Conservation (phyloP, 768 basidiomycete species). For the Hydnum rufescens region DNA sequence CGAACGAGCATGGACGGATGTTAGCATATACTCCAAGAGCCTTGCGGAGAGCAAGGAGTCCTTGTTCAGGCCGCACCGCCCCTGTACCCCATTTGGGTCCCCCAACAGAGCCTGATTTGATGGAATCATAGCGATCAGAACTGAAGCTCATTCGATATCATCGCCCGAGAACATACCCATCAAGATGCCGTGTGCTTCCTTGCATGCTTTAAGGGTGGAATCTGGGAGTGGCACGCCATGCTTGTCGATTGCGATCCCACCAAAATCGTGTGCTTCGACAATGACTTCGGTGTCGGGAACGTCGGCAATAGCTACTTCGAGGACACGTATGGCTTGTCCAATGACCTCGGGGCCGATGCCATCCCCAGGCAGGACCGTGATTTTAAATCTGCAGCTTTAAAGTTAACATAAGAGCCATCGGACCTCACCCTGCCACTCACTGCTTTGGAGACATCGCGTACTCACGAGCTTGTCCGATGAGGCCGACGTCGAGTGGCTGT, state of each 20-base stretch:
- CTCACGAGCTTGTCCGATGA: too few relatives aligned
- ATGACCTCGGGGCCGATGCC: slow-evolving; percentile 95
- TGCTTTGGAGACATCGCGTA: slow-evolving; percentile 12
- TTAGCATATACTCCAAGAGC: slow-evolving; percentile 91
- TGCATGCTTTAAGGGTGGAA: slow-evolving; percentile 70
- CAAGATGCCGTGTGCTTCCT: slow-evolving; percentile 85
- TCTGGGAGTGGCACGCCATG: slow-evolving; percentile 70
- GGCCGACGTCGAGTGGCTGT: too few relatives aligned
- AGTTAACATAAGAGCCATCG: neutral
- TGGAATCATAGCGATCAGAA: neutral
- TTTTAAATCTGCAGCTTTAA: slow-evolving; percentile 40
- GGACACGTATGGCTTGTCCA: slow-evolving; percentile 62
- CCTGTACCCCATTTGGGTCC: slow-evolving; percentile 98
- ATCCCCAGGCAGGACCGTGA: slow-evolving; percentile 86
- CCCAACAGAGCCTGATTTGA: slow-evolving; percentile 64
- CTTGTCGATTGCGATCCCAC: slow-evolving; percentile 83
- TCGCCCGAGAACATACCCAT: slow-evolving; percentile 41
- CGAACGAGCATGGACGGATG: slow-evolving; percentile 91
- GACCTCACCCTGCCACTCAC: slow-evolving; percentile 3
- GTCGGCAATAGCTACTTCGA: slow-evolving; percentile 46
- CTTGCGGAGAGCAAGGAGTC: slow-evolving; percentile 76
- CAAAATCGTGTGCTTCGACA: slow-evolving; percentile 63
- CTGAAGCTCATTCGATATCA: neutral
- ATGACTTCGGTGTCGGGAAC: slow-evolving; percentile 48
- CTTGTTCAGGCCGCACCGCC: slow-evolving; percentile 78